Evolutionary conservation across 305 asterid genomes (phyloP).

Genomic region (Fraxinus ornus): DNA sequence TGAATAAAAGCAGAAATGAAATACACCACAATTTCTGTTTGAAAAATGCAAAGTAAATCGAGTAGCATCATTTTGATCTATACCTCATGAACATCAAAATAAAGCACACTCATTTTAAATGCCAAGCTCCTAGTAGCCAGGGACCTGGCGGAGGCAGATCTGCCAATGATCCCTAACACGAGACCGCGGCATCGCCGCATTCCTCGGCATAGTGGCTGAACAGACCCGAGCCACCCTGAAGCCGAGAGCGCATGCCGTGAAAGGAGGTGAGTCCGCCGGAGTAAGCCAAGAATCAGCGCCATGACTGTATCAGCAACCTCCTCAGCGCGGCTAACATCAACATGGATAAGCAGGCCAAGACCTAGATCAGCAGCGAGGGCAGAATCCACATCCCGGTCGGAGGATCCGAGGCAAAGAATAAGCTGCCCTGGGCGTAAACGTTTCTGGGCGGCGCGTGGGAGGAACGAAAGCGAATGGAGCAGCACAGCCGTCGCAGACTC

Average conservation of each 20-base stretch:
- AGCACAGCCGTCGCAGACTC: conserved; percentile 85
- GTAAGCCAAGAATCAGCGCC: conserved; percentile 85
- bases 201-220: conserved; percentile 99
- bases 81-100: conserved; percentile 81
- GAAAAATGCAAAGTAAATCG: conserved; percentile 3
- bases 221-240: conserved; percentile 98
- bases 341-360: conserved; percentile 70
- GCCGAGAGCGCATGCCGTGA: conserved; percentile 87
- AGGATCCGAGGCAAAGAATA: conserved; percentile 89
- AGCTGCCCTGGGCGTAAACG: conserved; percentile 98
- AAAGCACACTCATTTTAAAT: conserved; percentile 91
- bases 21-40: not conserved
- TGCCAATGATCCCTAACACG: conserved; percentile 93
- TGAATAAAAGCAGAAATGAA: not conserved
- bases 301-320: conserved; percentile 98
- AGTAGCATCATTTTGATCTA: conserved; percentile 12
- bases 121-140: conserved; percentile 94
- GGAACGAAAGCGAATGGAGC: conserved; percentile 92
- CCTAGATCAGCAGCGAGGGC: conserved; percentile 90
- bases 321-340: conserved; percentile 91
- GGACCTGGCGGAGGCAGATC: conserved; percentile 89
- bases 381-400: conserved; percentile 86
- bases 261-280: conserved; percentile 92
- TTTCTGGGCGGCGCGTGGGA: conserved; percentile 99
- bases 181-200: conserved; percentile 98